Base-by-base conservation (phyloP, 306 rosid genomes). In the Vicia faba region DNA sequence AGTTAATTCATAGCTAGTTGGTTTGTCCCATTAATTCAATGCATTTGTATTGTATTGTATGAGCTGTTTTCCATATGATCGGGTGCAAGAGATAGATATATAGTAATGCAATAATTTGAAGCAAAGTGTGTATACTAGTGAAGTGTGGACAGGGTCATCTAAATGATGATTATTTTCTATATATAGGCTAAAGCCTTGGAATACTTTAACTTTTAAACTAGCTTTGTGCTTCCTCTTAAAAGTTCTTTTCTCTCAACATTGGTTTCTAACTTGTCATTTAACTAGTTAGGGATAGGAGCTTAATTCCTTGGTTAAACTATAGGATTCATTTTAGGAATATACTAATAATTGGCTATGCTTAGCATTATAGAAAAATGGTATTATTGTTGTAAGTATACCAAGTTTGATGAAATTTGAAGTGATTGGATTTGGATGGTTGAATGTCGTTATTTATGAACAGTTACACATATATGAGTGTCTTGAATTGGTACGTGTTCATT, bases 31-130 rank as follows among this genome's bases (percentile, higher is more conserved):
- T 73, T 68, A 53, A 53, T 53, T 53, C 59, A 11, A 20, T 20
- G 56, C 59, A 60, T 59, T 72, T 48, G 9, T 16, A 50, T 72
- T 48, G 9, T 16, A 16, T 16, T 0, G 6, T 12, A 18, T 72
- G 70, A 71, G 70, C 59, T 70, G 69, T 45, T 71, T 9, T 48
- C 76, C 73, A 46, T 57, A 70, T 64, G 72, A 35, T 44, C 20
- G 41, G 58, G 69, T 68, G 5, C 50, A 68, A 23, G 35, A 49
- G 41, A 16, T 28, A 8, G 60, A 28, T 56, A 20, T 50, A 33
- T 74, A 54, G 23, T 38, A 15, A 16, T 48, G 19, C 3, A 44
- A 44, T 44, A 5, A 44, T 44, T 44, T 44, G 50, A 44, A 44
- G 8, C 19, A 6, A 5, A 7, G 51, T 54, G 39, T 38, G 5